These are phyloP conservation scores for Cymbopogon citratus DNA, from an alignment of 176 grass and related monocot genomes.

Conservation along the genomic window DNA sequence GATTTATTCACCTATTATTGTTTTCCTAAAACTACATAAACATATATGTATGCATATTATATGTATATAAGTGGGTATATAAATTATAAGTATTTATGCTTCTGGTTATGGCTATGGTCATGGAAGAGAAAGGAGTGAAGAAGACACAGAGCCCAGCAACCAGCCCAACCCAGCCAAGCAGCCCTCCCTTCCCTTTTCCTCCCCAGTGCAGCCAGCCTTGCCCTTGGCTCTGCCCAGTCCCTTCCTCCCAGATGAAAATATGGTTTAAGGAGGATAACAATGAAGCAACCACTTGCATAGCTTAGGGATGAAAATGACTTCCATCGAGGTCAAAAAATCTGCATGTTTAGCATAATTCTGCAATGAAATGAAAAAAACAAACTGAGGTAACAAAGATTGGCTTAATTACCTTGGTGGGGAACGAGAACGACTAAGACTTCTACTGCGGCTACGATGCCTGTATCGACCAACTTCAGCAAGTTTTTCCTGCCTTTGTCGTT, in stretches of 20 bases:
- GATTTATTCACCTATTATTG: background rate
- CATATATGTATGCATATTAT: background rate
- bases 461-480: conserved; percentile 81
- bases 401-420: conserved; percentile 81
- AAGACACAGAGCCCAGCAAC: too few species aligned
- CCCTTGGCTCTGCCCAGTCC: background rate
- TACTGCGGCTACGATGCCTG: conserved; percentile 58
- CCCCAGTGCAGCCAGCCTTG: background rate
- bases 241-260: background rate
- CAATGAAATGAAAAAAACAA: background rate
- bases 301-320: background rate
- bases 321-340: background rate
- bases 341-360: background rate
- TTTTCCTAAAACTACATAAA: background rate
- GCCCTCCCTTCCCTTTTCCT: background rate
- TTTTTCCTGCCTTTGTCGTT: conserved; percentile 75
- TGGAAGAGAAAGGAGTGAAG: background rate
- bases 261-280: background rate
- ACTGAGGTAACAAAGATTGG: background rate
- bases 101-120: background rate
- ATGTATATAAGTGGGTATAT: background rate
- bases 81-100: background rate
- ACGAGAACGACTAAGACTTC: conserved; percentile 55
- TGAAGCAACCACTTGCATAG: background rate
- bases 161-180: too few species aligned